Conservation (phyloP, 257 asterid species). For the Solanum rostratum region DNA sequence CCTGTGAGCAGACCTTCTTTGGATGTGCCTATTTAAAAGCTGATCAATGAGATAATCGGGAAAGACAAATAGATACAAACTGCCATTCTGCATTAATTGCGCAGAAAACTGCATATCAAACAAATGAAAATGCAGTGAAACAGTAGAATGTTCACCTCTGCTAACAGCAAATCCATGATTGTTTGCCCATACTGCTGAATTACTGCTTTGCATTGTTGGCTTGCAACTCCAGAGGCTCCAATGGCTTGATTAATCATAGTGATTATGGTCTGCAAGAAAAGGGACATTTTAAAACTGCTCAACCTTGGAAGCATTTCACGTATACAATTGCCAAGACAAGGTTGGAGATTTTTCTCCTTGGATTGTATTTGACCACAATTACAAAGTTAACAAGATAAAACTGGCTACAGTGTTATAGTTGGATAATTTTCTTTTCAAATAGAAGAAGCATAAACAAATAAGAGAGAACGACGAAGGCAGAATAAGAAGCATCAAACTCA, state of each 20-base stretch:
- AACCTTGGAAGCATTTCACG: neutral
- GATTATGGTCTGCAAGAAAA: conserved; percentile 45
- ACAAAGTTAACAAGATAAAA: neutral
- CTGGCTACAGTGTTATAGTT: neutral
- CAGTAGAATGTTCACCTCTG: conserved; percentile 35
- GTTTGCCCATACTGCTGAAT: conserved; percentile 80
- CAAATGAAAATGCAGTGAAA: neutral
- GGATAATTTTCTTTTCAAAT: neutral
- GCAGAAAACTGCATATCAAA: neutral
- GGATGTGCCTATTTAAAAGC: conserved; percentile 50
- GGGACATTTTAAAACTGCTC: neutral
- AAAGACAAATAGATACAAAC: neutral
- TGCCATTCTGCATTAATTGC: neutral
- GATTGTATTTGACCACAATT: neutral
- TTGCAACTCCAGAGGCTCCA: conserved; percentile 88
- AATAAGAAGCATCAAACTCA: neutral
- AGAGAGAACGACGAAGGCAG: neutral
- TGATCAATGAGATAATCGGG: neutral
- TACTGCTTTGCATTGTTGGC: conserved; percentile 95
- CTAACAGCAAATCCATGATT: conserved; percentile 59
- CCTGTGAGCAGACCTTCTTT: conserved; percentile 72
- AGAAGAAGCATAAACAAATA: neutral
- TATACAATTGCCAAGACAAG: neutral
- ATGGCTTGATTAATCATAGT: conserved; percentile 96
- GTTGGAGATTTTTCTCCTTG: neutral